Base-by-base conservation (phyloP, 1,284 basidiomycete genomes). In the Tylopilus orsonianus region DNA sequence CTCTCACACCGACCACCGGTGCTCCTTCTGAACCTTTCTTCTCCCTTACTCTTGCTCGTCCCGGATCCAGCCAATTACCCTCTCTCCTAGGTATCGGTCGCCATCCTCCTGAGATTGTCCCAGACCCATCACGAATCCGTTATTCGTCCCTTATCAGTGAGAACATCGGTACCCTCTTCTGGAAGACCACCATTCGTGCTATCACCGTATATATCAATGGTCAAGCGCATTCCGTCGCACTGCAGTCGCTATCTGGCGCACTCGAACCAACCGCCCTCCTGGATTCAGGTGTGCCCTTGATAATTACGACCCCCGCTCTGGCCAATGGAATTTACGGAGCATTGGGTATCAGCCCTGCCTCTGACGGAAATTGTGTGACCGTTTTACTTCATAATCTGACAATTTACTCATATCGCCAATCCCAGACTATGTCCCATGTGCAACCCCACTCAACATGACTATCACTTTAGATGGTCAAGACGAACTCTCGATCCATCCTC, bases 321-420 rank as follows among this genome's bases (percentile, higher is more conserved):
- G 81, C 87, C 13, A 83, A 89, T 56, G 85, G 73, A 5, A 84
- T 90, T n/a, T 90, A 88, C 53, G 86, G 86, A n/a, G 83, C 85
- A 4, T 65, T 86, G 42, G 83, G 81, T 2, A 69, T 88, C 16
- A 59, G 65, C 7, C 85, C 85, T 2, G 77, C 71, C 0, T 55
- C 63, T 2, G 83, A 88, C 55, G 83, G 84, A 13, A 73, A 78
- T 36, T 89, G 87, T 87, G 54, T 47, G 82, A 69, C 22, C 12
- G 5, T 37, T 35, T 40, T 24, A 14, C 52, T 38, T 24, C 43
- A 3, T 1, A 0, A 8, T n/a, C 1, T 18, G 27, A 26, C 26
- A 18, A 8, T 34, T 35, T 39, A 13, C 42, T 53, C 36, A 55
- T 24, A 14, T 18, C 7, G n/a, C 9, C 4, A 13, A 5, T 33